Evolutionary conservation across 1,284 basidiomycete genomes (phyloP), one percentile per base, ranked within the genome.

Genomic region (Cryptococcus sp.): DNA sequence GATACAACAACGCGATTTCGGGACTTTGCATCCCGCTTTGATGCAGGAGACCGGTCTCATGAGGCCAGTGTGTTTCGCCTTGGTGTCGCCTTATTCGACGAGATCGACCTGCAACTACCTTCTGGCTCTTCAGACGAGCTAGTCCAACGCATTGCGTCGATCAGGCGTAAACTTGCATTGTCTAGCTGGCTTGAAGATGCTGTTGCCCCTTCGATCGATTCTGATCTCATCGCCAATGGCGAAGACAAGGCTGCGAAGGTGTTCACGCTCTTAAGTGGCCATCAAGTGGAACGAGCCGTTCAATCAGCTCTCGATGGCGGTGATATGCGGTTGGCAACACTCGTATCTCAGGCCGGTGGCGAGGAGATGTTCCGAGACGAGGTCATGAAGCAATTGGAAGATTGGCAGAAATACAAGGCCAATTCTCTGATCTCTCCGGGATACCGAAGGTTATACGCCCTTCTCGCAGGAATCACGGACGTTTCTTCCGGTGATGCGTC

Each of bases 41-140:
- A 88, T 11, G 72, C 85, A 22, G 85, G 85, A 44, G 90, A 95
- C 70, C 82, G 83, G 17, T 87, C 89, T 0, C 86, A 86, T 65
- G 88, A 91, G 70, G 88, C 92, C 1, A 85, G 84, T 15, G 75
- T 97, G 25, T 98, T 94, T 82, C 86, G 89, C 23, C 85, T 99
- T 0, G 93, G 92, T 6, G 84, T 85, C n/a, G 91, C 92, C 0
- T 82, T 99, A 0, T 99, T 98, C 72, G 96, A 99, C 78, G 83
- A 84, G 65, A 79, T 85, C 55, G 83, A 85, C 31, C 82, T 95
- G 38, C 82, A 86, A 45, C 81, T 91, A n/a, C 84, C 84, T 10
- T 80, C 83, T 2, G 82, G 85, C 31, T 73, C 77, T 3, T 81
- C 86, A 0, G 83, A 86, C 62, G 84, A 87, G 15, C 80, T 91